These are phyloP conservation scores for Sarocladiaceae sp. DNA, from an alignment of 2,329 filamentous ascomycete species.

Conservation along the genomic window DNA sequence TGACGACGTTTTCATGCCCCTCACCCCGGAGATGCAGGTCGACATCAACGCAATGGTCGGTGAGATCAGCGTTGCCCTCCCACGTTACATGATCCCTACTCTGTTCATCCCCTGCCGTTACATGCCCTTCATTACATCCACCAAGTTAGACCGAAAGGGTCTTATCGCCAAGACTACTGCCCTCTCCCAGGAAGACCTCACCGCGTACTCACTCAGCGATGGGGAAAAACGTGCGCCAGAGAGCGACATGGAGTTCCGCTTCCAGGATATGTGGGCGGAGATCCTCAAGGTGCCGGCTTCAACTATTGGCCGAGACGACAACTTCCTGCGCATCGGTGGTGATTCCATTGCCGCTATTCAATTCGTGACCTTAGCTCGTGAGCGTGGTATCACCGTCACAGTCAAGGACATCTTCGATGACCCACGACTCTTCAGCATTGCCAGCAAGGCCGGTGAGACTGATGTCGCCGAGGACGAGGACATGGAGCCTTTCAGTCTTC, in stretches of 20 bases:
- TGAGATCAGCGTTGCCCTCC: slow-evolving; percentile 11
- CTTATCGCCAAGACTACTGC: no score
- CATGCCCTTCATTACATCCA: slow-evolving; percentile 16
- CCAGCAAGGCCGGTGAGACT: neutral
- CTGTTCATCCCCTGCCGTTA: slow-evolving; percentile 15
- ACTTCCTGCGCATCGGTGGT: slow-evolving; percentile 14
- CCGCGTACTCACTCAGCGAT: no score
- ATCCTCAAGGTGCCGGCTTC: slow-evolving; percentile 5
- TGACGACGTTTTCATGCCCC: slow-evolving; percentile 11
- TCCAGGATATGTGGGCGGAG: no score
- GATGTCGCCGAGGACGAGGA: slow-evolving; percentile 13
- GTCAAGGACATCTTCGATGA: slow-evolving; percentile 7
- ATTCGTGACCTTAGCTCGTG: slow-evolving; percentile 3
- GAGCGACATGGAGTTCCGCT: no score
- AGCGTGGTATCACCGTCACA: neutral
- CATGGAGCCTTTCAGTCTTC: neutral
- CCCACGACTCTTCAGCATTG: slow-evolving; percentile 1
- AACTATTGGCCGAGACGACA: slow-evolving; percentile 10
- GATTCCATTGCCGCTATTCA: slow-evolving; percentile 15
- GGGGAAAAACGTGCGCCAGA: no score
- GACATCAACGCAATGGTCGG: slow-evolving; percentile 13
- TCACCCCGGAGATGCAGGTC: slow-evolving; percentile 9
- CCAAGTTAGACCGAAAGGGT: no score
- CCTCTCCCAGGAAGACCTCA: no score
- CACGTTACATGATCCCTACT: slow-evolving; percentile 16